These are phyloP conservation scores for Globisporangium spinosum DNA, from an alignment of 352 stramenopile genomes.

Conservation along the genomic window DNA sequence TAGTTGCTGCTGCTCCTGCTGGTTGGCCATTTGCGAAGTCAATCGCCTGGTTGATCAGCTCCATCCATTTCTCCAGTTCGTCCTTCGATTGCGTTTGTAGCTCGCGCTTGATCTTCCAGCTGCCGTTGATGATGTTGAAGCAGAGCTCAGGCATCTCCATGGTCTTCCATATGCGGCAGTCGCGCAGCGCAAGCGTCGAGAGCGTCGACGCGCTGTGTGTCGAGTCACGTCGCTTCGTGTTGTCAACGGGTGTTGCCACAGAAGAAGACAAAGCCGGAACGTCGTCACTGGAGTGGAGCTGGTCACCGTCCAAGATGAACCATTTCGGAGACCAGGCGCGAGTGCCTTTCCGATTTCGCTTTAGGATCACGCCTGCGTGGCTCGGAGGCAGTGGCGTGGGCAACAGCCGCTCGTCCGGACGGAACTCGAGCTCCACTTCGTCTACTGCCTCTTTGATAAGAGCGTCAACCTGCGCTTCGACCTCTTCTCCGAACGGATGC, in stretches of 20 bases:
- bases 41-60: slow-evolving; percentile 69
- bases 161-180: slow-evolving; percentile 84
- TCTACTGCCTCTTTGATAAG: slow-evolving; percentile 16
- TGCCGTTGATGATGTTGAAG: slow-evolving; percentile 74
- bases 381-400: slow-evolving; percentile 42
- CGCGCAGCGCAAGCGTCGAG: slow-evolving; percentile 59
- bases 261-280: slow-evolving; percentile 1
- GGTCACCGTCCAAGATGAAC: slow-evolving; percentile 64
- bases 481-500: slow-evolving; percentile 24
- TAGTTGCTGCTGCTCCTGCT: not conserved
- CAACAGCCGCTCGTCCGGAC: slow-evolving; percentile 17
- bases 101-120: slow-evolving; percentile 83
- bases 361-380: slow-evolving; percentile 59
- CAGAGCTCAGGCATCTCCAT: slow-evolving; percentile 81
- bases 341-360: slow-evolving; percentile 67
- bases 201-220: slow-evolving; percentile 29
- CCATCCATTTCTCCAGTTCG: slow-evolving; percentile 71
- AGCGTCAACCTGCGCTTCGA: slow-evolving; percentile 20
- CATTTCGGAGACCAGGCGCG: slow-evolving; percentile 69
- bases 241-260: slow-evolving; percentile 23
- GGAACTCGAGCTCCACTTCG: slow-evolving; percentile 22
- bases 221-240: slow-evolving; percentile 1
- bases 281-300: slow-evolving; percentile 70
- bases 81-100: slow-evolving; percentile 54
- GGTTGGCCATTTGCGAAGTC: slow-evolving; percentile 61